phyloP scores from a whole-genome alignment of 2,329 filamentous ascomycete genomes.

The Diplocarpon rosae region DNA sequence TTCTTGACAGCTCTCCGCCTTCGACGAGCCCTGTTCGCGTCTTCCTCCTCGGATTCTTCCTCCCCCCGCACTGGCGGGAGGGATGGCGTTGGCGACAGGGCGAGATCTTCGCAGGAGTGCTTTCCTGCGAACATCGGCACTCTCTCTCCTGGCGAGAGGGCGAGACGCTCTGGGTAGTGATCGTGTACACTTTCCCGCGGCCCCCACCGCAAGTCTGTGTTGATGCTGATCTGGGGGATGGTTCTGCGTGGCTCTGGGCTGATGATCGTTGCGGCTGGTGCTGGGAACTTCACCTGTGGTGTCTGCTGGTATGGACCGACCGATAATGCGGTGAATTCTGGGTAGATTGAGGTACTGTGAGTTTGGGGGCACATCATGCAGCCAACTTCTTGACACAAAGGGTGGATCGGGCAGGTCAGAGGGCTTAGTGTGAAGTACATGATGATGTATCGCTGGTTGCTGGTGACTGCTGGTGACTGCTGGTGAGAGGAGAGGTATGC shows the following conservation, averaged over 20 bases:
- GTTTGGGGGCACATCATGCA: no score
- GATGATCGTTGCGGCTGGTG: neutral
- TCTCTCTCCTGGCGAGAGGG: constrained; percentile 1
- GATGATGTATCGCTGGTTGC: no score
- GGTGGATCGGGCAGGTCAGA: no score
- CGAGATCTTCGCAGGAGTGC: neutral
- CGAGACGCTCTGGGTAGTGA: constrained; percentile 4
- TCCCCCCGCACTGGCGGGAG: neutral
- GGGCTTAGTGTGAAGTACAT: no score
- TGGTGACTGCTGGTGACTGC: no score
- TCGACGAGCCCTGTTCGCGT: neutral
- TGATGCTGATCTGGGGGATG: neutral
- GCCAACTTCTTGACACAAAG: no score
- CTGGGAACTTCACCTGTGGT: neutral
- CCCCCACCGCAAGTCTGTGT: neutral
- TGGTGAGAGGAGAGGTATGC: no score
- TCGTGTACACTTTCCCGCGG: neutral
- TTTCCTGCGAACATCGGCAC: neutral
- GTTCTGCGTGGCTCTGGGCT: neutral
- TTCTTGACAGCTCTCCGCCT: neutral
- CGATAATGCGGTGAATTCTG: neutral
- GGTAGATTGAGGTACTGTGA: no score
- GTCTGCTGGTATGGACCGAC: neutral
- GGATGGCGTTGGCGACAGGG: neutral
- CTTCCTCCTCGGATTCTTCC: neutral